Percentiles rank a stretch among this genome's conserved stretches.
Evolutionary conservation across 2,329 filamentous ascomycete species (phyloP).

Genomic region (Hypoxylon sp.): DNA sequence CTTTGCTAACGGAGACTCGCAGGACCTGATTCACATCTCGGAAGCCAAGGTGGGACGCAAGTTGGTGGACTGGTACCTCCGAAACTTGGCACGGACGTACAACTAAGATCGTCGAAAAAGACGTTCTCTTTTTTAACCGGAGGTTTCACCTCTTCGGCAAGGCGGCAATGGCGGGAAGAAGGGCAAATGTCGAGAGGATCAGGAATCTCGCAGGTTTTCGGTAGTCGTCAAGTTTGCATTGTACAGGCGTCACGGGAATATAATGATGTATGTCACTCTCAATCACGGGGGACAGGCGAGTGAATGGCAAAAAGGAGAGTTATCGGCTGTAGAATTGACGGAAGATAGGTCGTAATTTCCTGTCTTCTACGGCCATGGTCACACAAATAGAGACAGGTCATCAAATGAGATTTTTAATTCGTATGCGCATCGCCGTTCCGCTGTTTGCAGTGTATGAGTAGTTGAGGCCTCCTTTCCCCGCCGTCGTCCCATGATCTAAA

Average conservation of each 20-base stretch:
- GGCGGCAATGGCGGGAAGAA: constrained; percentile 38
- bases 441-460: not conserved
- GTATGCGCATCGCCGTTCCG: constrained; percentile 7
- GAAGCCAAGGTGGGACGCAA: constrained; percentile 98
- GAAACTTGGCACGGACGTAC: constrained; percentile 96
- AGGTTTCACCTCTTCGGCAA: constrained; percentile 30
- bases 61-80: constrained; percentile 98
- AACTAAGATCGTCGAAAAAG: constrained; percentile 62
- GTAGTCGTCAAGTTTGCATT: constrained; percentile 56
- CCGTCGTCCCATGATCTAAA: constrained; percentile 7
- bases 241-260: constrained; percentile 57
- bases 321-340: constrained; percentile 21
- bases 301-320: constrained; percentile 40
- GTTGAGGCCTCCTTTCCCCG: constrained; percentile 1
- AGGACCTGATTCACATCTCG: constrained; percentile 98
- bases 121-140: constrained; percentile 11
- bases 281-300: constrained; percentile 35
- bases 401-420: constrained; percentile 29
- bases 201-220: constrained; percentile 51
- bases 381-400: constrained; percentile 24
- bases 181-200: constrained; percentile 44
- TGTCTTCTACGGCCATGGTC: constrained; percentile 14
- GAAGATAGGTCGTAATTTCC: constrained; percentile 6
- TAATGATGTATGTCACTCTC: constrained; percentile 47
- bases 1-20: constrained; percentile 49